These are phyloP conservation scores for Lojkania enalia DNA, from an alignment of 2,329 filamentous ascomycete genomes.

Conservation along the genomic window DNA sequence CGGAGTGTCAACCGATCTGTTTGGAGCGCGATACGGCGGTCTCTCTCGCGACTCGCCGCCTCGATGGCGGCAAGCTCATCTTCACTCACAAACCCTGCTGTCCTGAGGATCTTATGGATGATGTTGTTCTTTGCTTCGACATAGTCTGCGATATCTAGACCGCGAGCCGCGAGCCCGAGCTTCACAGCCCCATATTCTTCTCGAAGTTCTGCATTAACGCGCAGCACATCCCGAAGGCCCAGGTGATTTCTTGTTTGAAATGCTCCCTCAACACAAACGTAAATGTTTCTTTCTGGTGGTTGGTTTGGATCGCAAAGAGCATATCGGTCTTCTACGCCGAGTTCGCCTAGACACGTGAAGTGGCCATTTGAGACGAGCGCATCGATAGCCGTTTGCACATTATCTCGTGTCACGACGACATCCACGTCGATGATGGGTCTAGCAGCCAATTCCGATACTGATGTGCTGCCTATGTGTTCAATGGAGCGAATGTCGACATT, in stretches of 20 bases:
- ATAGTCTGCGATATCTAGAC: conserved; percentile 26
- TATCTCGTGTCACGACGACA: conserved; percentile 32
- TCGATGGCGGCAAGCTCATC: conserved; percentile 26
- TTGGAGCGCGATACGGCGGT: conserved; percentile 19
- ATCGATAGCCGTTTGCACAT: conserved; percentile 29
- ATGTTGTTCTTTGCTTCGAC: conserved; percentile 24
- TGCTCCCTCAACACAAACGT: conserved; percentile 42
- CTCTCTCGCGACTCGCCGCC: conserved; percentile 19
- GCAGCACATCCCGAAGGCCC: conserved; percentile 42
- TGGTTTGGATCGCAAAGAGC: conserved; percentile 38
- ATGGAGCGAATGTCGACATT: conserved; percentile 26
- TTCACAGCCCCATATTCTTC: conserved; percentile 34
- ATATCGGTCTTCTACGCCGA: conserved; percentile 42
- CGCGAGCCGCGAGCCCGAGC: conserved; percentile 21
- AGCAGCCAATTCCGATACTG: conserved; percentile 39
- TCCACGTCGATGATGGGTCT: conserved; percentile 46
- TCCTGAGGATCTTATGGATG: conserved; percentile 24
- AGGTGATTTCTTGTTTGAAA: conserved; percentile 44
- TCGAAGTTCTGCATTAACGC: conserved; percentile 32
- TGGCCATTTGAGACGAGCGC: conserved; percentile 35
- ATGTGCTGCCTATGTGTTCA: conserved; percentile 46
- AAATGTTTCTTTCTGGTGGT: conserved; percentile 38
- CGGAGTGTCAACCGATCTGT: conserved; percentile 31
- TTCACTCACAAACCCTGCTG: conserved; percentile 16
- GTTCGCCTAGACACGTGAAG: conserved; percentile 44